phyloP scores from a whole-genome alignment of 192 early-diverging fungal genomes.

The Coemansia sp. region DNA sequence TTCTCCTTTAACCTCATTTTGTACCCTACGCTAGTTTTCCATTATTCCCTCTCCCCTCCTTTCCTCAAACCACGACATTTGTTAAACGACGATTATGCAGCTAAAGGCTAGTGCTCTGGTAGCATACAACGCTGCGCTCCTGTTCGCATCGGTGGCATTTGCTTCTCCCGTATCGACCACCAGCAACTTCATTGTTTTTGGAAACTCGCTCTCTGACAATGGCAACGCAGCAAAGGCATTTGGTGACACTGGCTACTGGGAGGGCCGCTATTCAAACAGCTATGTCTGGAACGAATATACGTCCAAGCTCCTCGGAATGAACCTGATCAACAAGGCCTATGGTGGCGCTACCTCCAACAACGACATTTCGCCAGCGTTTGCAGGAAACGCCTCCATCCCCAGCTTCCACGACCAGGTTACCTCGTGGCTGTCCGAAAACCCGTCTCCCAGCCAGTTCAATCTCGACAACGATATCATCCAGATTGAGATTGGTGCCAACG shows the following conservation, averaged over 20 bases:
- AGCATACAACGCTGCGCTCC: slow-evolving; percentile 19
- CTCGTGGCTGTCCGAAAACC: slow-evolving; percentile 20
- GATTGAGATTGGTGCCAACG: slow-evolving; percentile 48
- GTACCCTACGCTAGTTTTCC: not conserved
- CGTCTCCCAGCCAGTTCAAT: slow-evolving; percentile 32
- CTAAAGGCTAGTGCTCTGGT: slow-evolving; percentile 15
- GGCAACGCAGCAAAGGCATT: slow-evolving; percentile 25
- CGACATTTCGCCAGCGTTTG: slow-evolving; percentile 30
- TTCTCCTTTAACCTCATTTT: too few species aligned
- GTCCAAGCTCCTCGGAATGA: slow-evolving; percentile 40
- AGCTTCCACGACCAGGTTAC: slow-evolving; percentile 47
- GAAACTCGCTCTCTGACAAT: slow-evolving; percentile 44
- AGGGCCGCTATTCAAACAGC: slow-evolving; percentile 44
- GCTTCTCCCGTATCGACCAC: slow-evolving; percentile 27
- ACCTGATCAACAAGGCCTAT: slow-evolving; percentile 34
- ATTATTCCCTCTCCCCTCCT: not conserved
- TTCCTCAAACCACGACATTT: not conserved
- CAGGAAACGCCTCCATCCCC: slow-evolving; percentile 32
- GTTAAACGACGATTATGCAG: slow-evolving; percentile 4
- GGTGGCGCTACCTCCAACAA: slow-evolving; percentile 51
- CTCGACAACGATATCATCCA: slow-evolving; percentile 41
- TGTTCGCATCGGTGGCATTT: slow-evolving; percentile 19
- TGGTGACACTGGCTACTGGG: slow-evolving; percentile 21
- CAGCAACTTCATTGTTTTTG: slow-evolving; percentile 49
- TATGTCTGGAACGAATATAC: slow-evolving; percentile 53